A percentile compares a stretch with the other conserved stretches of the same genome.
phyloP scores from a whole-genome alignment of 345 rosid genomes.

The Psidium friedrichsthalianum region DNA sequence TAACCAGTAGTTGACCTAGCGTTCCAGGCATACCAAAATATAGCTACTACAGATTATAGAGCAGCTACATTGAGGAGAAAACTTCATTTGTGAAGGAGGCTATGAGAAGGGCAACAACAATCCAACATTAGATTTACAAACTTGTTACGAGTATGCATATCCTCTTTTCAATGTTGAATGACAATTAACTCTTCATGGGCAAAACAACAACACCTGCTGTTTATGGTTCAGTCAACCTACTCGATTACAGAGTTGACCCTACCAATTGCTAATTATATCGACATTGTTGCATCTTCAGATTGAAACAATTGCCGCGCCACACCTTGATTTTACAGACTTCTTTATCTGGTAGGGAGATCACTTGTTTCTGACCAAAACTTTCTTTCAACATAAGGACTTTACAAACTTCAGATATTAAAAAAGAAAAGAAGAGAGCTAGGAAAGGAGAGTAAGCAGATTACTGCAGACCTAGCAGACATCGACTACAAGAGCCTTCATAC shows the following conservation, averaged over 20 bases:
- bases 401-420: background rate
- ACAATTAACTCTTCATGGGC: background rate
- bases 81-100: background rate
- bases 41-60: background rate
- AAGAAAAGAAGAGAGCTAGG: background rate
- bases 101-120: background rate
- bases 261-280: background rate
- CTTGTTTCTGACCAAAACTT: background rate
- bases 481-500: background rate
- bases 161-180: background rate
- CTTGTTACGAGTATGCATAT: background rate
- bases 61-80: background rate
- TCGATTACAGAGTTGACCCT: background rate
- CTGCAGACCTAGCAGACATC: background rate
- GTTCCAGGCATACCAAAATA: background rate
- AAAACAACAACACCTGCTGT: background rate
- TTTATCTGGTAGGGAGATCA: background rate
- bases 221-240: background rate
- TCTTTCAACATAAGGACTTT: background rate
- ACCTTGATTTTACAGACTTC: background rate
- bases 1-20: background rate
- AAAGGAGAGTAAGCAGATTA: background rate
- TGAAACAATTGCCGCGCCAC: background rate
- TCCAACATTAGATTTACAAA: background rate
- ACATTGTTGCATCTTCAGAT: background rate